phyloP scores from a whole-genome alignment of 2,329 filamentous ascomycete genomes.

The Sclerotinia subarctica region DNA sequence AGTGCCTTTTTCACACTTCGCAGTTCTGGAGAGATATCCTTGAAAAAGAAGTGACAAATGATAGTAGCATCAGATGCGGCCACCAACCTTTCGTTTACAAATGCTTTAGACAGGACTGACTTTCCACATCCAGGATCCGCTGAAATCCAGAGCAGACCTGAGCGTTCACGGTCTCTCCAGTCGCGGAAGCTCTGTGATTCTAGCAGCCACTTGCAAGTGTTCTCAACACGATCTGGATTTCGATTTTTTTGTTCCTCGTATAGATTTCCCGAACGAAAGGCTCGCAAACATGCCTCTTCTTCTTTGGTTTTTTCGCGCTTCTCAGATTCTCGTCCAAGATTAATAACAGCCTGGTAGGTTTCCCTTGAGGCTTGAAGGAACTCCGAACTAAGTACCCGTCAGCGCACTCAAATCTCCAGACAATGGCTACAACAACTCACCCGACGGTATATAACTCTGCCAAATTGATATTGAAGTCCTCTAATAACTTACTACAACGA shows the following conservation, averaged over 20 bases:
- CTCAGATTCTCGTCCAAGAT: not conserved
- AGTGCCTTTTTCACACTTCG: not conserved
- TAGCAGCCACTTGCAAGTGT: constrained; percentile 3
- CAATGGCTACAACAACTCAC: not conserved
- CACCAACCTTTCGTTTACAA: not conserved
- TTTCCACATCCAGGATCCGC: constrained; percentile 15
- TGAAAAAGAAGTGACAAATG: constrained; percentile 13
- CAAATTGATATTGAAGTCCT: not conserved
- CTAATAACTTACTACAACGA: not conserved
- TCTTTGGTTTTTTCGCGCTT: not conserved
- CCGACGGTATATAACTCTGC: not conserved
- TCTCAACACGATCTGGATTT: not conserved
- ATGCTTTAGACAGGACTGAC: constrained; percentile 2
- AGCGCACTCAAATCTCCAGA: not conserved
- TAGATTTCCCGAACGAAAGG: not conserved
- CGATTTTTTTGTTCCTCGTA: not conserved
- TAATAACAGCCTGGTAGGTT: not conserved
- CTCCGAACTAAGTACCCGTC: not conserved
- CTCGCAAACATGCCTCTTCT: not conserved
- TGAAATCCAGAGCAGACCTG: constrained; percentile 9
- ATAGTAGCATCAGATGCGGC: not conserved
- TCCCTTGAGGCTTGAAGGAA: not conserved
- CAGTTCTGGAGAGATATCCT: not conserved
- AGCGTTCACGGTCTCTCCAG: too few relatives aligned
- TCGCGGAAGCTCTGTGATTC: too few relatives aligned